Percentiles rank a stretch among this genome's conserved stretches.
Evolutionary conservation across 768 basidiomycete genomes (phyloP).

Genomic region (Trametes sanguinea): DNA sequence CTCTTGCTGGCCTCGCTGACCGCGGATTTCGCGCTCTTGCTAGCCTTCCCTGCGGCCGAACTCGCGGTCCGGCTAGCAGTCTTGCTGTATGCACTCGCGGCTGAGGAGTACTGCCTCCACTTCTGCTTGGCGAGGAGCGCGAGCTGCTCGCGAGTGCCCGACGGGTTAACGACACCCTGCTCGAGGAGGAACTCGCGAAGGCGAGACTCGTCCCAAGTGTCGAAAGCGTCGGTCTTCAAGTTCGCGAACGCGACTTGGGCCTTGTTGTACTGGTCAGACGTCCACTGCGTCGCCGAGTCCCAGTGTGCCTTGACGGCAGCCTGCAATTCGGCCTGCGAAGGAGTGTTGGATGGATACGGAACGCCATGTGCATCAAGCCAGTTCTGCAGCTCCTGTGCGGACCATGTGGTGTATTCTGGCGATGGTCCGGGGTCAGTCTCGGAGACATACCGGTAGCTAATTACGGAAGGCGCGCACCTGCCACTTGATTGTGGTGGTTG

Average conservation of each 20-base stretch:
- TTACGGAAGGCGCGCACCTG: constrained; percentile 29
- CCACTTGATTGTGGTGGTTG: constrained; percentile 21
- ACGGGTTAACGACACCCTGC: constrained; percentile 84
- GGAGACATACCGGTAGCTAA: constrained; percentile 24
- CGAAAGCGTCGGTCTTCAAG: constrained; percentile 62
- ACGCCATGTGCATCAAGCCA: constrained; percentile 75
- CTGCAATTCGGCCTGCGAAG: constrained; percentile 29
- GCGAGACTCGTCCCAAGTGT: constrained; percentile 82
- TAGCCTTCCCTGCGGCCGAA: constrained; percentile 12
- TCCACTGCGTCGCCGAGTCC: constrained; percentile 48
- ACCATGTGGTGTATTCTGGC: constrained; percentile 55
- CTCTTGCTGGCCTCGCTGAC: constrained; percentile 38
- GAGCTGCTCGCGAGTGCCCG: constrained; percentile 78
- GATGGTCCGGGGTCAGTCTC: neutral
- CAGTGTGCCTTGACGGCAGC: constrained; percentile 66
- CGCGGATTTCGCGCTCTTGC: constrained; percentile 33
- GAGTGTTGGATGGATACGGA: constrained; percentile 43
- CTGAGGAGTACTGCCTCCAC: constrained; percentile 59
- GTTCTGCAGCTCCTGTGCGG: constrained; percentile 56
- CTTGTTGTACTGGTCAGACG: constrained; percentile 59
- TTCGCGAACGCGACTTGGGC: constrained; percentile 61
- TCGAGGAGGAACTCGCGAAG: constrained; percentile 83
- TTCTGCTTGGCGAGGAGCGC: constrained; percentile 73
- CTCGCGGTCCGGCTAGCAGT: constrained; percentile 29
- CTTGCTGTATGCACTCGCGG: constrained; percentile 55